A percentile compares a stretch with the other conserved stretches of the same genome.
phyloP scores from a whole-genome alignment of 805 yeast species.

The Sungouiella thailandica region DNA sequence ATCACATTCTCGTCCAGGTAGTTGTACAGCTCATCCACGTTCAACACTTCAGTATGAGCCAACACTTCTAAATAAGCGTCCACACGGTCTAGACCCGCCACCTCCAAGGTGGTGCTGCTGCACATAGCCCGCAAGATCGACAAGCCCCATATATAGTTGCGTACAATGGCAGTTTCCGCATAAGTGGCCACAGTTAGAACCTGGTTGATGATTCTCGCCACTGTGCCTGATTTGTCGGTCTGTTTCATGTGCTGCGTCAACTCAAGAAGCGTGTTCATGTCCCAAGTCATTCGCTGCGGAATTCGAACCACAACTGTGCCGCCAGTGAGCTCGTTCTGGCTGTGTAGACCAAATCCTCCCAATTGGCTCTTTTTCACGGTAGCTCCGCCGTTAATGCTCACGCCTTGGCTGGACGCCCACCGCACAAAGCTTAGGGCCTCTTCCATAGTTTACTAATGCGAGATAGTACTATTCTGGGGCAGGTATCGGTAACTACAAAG shows the following conservation, averaged over 20 bases:
- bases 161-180: slow-evolving; percentile 12
- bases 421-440: background rate
- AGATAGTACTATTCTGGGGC: too few species aligned
- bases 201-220: slow-evolving; percentile 3
- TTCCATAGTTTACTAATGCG: too few species aligned
- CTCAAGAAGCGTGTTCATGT: slow-evolving; percentile 6
- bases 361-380: background rate
- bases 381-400: background rate
- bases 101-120: background rate
- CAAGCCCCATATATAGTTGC: slow-evolving; percentile 13
- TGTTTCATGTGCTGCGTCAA: slow-evolving; percentile 3
- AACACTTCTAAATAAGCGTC: slow-evolving; percentile 10
- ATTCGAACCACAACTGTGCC: slow-evolving; percentile 8
- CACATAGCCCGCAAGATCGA: slow-evolving; percentile 1
- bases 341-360: background rate
- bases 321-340: background rate
- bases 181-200: slow-evolving; percentile 5
- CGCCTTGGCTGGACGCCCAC: background rate
- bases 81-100: slow-evolving; percentile 2
- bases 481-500: too few species aligned
- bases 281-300: slow-evolving; percentile 7
- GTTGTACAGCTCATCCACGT: slow-evolving; percentile 3
- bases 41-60: slow-evolving; percentile 6
- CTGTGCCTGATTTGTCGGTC: slow-evolving; percentile 3
- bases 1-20: slow-evolving; percentile 4